Evolutionary conservation across 805 yeast species (phyloP).

Genomic region (Candida awuae): DNA sequence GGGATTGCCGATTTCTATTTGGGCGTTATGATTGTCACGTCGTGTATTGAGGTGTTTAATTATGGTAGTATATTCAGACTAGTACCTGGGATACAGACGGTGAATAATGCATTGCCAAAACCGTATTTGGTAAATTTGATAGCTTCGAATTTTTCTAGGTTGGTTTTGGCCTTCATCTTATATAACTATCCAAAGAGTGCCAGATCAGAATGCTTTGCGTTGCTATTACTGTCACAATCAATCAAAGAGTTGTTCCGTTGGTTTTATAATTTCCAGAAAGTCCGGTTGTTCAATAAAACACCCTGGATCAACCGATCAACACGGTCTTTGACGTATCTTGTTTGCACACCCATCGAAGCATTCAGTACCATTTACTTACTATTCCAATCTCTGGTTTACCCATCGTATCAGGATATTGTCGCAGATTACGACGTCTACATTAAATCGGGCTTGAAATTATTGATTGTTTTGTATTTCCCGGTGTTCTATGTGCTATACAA

Average conservation of each 20-base stretch:
- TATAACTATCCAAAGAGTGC: constrained; percentile 24
- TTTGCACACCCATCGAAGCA: constrained; percentile 19
- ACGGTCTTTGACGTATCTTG: constrained; percentile 13
- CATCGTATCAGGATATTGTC: constrained; percentile 14
- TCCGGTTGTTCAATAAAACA: constrained; percentile 19
- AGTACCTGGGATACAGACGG: constrained; percentile 9
- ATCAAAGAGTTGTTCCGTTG: constrained; percentile 21
- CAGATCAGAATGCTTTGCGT: constrained; percentile 18
- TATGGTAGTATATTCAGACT: constrained; percentile 15
- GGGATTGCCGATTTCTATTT: constrained; percentile 61
- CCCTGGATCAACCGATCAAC: constrained; percentile 14
- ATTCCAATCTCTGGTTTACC: constrained; percentile 16
- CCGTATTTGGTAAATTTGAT: constrained; percentile 13
- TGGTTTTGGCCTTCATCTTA: constrained; percentile 14
- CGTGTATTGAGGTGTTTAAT: constrained; percentile 17
- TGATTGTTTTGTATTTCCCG: constrained; percentile 18
- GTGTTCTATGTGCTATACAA: constrained; percentile 20
- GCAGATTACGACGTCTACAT: constrained; percentile 13
- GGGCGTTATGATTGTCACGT: constrained; percentile 11
- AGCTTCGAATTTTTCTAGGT: constrained; percentile 10
- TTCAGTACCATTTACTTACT: constrained; percentile 18
- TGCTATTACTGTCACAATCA: constrained; percentile 18
- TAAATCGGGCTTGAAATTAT: constrained; percentile 8
- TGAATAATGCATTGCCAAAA: constrained; percentile 10
- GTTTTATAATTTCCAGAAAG: constrained; percentile 23